Evolutionary conservation across 1,284 basidiomycete species (phyloP).

Genomic region (Pseudozyma thailandica): DNA sequence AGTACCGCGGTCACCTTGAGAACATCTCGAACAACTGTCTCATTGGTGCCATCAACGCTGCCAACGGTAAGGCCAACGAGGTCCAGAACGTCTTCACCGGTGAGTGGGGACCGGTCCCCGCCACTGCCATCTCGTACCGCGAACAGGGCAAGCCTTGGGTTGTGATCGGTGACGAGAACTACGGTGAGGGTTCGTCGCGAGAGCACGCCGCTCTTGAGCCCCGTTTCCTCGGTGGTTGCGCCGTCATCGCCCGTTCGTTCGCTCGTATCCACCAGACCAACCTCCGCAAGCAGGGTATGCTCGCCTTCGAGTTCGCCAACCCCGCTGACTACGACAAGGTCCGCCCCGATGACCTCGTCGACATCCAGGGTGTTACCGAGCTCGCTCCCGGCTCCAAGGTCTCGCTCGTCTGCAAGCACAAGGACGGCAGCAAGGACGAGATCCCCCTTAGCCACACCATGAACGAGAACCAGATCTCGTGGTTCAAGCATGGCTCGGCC

Average conservation of each 20-base stretch:
- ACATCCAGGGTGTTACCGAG: slow-evolving; percentile 62
- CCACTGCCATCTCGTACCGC: slow-evolving; percentile 86
- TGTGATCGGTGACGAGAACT: slow-evolving; percentile 83
- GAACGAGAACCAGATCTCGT: slow-evolving; percentile 68
- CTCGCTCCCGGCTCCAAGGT: slow-evolving; percentile 63
- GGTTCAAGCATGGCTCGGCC: slow-evolving; percentile 66
- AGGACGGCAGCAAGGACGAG: slow-evolving; percentile 62
- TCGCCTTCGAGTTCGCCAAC: slow-evolving; percentile 64
- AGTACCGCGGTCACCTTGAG: slow-evolving; percentile 97
- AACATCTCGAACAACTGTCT: slow-evolving; percentile 99
- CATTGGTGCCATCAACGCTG: slow-evolving; percentile 92
- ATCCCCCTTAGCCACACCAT: slow-evolving; percentile 65
- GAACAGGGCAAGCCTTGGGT: slow-evolving; percentile 93
- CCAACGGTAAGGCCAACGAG: slow-evolving; percentile 96
- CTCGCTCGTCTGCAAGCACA: slow-evolving; percentile 64
- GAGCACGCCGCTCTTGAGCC: slow-evolving; percentile 98
- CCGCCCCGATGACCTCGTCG: slow-evolving; percentile 59
- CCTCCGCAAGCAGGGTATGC: slow-evolving; percentile 74
- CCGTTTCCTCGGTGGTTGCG: slow-evolving; percentile 92
- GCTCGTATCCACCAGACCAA: slow-evolving; percentile 99
- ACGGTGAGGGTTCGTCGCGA: slow-evolving; percentile 97
- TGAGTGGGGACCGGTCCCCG: slow-evolving; percentile 85
- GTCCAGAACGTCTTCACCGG: slow-evolving; percentile 89
- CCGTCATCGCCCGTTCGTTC: slow-evolving; percentile 95
- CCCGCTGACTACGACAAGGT: slow-evolving; percentile 67